A percentile compares a stretch with the other conserved stretches of the same genome.
These are phyloP conservation scores for Viridothelium virens DNA, from an alignment of 495 filamentous ascomycete genomes.

Conservation along the genomic window DNA sequence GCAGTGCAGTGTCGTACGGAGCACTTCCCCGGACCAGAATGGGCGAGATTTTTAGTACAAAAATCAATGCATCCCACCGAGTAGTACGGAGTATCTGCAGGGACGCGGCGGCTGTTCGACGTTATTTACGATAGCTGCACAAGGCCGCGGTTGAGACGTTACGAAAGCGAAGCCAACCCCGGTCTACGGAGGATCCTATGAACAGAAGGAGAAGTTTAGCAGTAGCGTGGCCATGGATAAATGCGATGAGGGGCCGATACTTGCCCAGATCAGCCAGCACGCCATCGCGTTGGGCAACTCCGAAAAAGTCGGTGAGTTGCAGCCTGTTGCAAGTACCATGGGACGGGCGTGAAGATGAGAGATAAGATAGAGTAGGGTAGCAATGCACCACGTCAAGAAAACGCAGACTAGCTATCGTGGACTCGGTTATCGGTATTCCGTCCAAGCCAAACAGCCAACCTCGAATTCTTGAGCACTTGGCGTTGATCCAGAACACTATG, in stretches of 20 bases:
- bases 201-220: no score
- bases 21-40: background rate
- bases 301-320: conserved; percentile 8
- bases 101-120: background rate
- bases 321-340: background rate
- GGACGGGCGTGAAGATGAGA: background rate
- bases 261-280: background rate
- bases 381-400: background rate
- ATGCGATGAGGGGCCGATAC: background rate
- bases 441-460: no score
- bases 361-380: background rate
- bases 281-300: background rate
- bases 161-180: no score
- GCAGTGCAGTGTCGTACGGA: background rate
- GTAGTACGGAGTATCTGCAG: background rate
- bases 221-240: background rate
- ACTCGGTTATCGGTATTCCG: background rate
- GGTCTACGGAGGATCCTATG: no score
- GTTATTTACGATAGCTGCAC: no score
- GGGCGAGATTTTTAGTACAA: background rate
- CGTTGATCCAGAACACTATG: no score
- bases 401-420: background rate
- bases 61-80: background rate
- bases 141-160: background rate
- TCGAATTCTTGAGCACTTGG: no score